Base-by-base conservation (phyloP, 2,329 filamentous ascomycete species). In the Leptographium wingfieldii region DNA sequence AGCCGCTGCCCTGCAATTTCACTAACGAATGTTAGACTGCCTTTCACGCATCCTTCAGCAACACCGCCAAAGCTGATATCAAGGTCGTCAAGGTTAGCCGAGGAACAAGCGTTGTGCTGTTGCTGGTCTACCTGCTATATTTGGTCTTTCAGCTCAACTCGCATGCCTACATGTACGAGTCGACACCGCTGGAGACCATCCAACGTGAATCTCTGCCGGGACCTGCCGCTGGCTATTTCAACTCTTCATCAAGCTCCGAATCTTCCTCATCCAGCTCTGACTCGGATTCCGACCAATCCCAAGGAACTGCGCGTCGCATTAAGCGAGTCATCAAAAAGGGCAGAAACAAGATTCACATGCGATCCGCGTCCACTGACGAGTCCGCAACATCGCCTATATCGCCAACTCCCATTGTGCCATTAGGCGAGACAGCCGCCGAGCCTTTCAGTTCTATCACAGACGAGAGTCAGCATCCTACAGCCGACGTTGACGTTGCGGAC, bases 141-240 rank as follows among this genome's bases (percentile, higher is more conserved):
- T 81, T 92, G 5, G 74, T 86, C 64, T 90, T 92, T 71, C 88
- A 92, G 71, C 79, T 92, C 56, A 87, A 85, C 66, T 84, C 86
- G 1, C 86, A 88, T 67, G 74, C 75, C 43, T 76, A 79, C 46
- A 84, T 89, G 72, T 88, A 88, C 73, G 83, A 84, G 67, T 84
- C 85, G 62, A 88, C 84, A 11, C 85, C 86, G 1, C 83, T 88
- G 66, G 81, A 84, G 60, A 79, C 85, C 49, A 85, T 88, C 61
- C 70, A 71, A 56, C 65, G 66, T 51, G 86, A 89, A 67, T 84
- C 83, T 0, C 80, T 84, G 63, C 85, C 86, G 10, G 85, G 87
- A 68, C 79, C 88, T 1, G 73, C 87, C 9, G 81, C 82, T 10
- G 80, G 85, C 55, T 83, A 87, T 61, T 80, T 88, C 71, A 81